Base-by-base conservation (phyloP, 2,329 filamentous ascomycete genomes). In the Xylaria hypoxylon region DNA sequence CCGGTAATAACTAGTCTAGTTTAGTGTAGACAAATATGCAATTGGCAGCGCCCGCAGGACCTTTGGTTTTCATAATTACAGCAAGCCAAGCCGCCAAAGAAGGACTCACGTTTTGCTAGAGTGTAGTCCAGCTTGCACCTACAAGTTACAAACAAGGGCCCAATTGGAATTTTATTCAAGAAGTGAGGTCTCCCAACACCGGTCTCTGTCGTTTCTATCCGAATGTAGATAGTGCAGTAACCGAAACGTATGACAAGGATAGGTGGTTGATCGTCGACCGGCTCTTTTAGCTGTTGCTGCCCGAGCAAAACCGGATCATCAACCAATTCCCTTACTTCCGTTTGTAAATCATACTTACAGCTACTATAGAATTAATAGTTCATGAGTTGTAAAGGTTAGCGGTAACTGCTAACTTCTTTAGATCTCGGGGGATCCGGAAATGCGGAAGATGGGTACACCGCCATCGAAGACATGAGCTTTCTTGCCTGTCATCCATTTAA, bases 211-310 rank as follows among this genome's bases (percentile, higher is more conserved):
- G 48, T 45, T 40, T 58, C 33, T 59, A 66, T 63, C 67, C 55
- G 63, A 69, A 69, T 35, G n/a, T 45, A 55, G 35, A 55, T 55
- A 42, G 66, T 69, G 68, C 62, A 65, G 50, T 65, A 64, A 65
- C 60, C 65, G 60, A 68, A 70, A 67, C 67, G 67, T 65, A 64
- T 68, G 69, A 73, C 67, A 59, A 67, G 70, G 70, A 65, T 65
- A 45, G 62, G 57, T 68, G 68, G 67, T 68, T 68, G 74, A 76
- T 77, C 74, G 72, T 73, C 69, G 68, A 69, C 72, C 73, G 72
- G 73, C 72, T 74, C 74, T 73, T 79, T 76, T 76, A 71, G 73
- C 71, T 79, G 77, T 79, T 79, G 77, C 70, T 80, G 77, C 76
- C 79, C 79, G 78, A 80, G 75, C 72, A 71, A 75, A 75, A 77